These are phyloP conservation scores for Pisolithus marmoratus DNA, from an alignment of 768 basidiomycete species.

Conservation along the genomic window DNA sequence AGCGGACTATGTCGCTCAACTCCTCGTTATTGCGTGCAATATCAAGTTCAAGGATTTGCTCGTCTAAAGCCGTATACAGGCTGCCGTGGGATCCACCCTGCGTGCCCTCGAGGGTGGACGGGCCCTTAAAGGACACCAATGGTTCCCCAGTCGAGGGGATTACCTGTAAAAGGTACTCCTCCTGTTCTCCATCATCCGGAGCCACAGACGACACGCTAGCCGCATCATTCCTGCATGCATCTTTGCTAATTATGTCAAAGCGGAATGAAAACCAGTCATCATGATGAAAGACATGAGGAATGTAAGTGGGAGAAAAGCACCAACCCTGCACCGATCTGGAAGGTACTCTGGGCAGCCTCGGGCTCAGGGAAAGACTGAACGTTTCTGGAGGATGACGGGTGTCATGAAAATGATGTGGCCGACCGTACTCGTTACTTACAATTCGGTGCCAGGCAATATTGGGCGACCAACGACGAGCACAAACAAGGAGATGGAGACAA, in stretches of 20 bases:
- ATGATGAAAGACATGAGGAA: background rate
- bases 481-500: slow-evolving; percentile 35
- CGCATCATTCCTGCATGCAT: slow-evolving; percentile 15
- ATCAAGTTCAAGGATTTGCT: background rate
- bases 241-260: slow-evolving; percentile 11
- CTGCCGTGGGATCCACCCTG: slow-evolving; percentile 13
- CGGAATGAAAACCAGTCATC: slow-evolving; percentile 9
- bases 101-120: background rate
- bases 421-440: slow-evolving; percentile 20
- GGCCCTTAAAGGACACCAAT: slow-evolving; percentile 6
- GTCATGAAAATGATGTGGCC: slow-evolving; percentile 10
- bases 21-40: background rate
- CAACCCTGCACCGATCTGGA: slow-evolving; percentile 33
- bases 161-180: slow-evolving; percentile 24
- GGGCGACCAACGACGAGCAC: slow-evolving; percentile 43
- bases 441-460: slow-evolving; percentile 21
- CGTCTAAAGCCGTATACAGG: slow-evolving; percentile 8
- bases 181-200: slow-evolving; percentile 20
- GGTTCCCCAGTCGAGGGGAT: slow-evolving; percentile 23
- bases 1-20: background rate
- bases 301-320: slow-evolving; percentile 14
- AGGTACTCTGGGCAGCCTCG: slow-evolving; percentile 31
- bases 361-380: slow-evolving; percentile 14
- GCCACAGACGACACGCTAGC: slow-evolving; percentile 28
- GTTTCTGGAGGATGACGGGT: slow-evolving; percentile 8